Conservation (phyloP, 108 stramenopile genomes). For the Nannochloropsis granulata region DNA sequence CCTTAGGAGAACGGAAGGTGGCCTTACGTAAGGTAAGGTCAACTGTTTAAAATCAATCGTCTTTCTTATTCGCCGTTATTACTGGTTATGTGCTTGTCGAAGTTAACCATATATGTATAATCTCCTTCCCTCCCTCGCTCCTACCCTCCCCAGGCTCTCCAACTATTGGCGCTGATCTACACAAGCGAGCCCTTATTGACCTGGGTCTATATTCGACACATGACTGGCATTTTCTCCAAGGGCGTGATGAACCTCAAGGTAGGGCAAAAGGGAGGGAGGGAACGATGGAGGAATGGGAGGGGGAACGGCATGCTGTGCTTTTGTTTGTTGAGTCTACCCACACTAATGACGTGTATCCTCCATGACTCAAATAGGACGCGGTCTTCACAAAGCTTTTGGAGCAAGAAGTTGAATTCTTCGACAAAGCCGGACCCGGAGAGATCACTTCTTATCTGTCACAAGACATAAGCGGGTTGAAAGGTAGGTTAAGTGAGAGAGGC, state of each 20-base stretch:
- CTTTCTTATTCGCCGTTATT: no score
- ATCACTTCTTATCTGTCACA: neutral
- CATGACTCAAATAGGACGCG: neutral
- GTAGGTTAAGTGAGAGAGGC: neutral
- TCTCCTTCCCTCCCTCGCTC: neutral
- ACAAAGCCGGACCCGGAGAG: constrained; percentile 8
- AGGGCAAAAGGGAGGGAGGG: neutral
- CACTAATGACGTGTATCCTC: no score
- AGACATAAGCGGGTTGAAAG: neutral
- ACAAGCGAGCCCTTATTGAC: constrained; percentile 8
- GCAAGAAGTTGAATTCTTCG: constrained; percentile 24
- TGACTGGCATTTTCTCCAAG: constrained; percentile 5
- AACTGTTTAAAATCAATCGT: no score
- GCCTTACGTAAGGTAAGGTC: neutral
- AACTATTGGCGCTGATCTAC: constrained; percentile 1
- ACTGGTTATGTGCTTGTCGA: no score
- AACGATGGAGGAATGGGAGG: neutral
- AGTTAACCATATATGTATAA: no score
- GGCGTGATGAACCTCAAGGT: constrained; percentile 4
- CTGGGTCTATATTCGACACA: constrained; percentile 5
- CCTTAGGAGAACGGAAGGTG: neutral
- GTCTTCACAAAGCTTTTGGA: neutral
- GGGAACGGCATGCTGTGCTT: neutral
- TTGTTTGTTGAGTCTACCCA: no score
- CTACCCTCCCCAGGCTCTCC: neutral